Percentiles rank a stretch among this genome's conserved stretches.
Conservation (phyloP, 441 rosid genomes). For the Rhodomyrtus psidioides region DNA sequence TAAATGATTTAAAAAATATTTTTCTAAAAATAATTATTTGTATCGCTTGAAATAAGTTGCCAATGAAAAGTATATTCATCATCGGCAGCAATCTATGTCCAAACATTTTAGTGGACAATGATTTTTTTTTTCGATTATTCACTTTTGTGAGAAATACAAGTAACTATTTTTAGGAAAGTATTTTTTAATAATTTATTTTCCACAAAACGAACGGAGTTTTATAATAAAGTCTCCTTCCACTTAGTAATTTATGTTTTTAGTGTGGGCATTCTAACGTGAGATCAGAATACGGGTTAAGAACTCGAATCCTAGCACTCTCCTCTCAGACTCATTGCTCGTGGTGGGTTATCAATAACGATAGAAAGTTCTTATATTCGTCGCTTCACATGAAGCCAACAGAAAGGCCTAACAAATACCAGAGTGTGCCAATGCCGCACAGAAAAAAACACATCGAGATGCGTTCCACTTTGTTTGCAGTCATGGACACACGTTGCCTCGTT, state of each 20-base stretch:
- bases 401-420: neutral
- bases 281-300: neutral
- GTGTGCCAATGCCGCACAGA: neutral
- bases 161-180: too few relatives aligned
- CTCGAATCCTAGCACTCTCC: neutral
- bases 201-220: too few relatives aligned
- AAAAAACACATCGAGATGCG: neutral
- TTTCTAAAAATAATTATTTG: too few relatives aligned
- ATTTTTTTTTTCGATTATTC: too few relatives aligned
- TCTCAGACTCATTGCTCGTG: neutral
- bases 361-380: neutral
- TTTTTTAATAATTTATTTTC: too few relatives aligned
- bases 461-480: neutral
- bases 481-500: neutral
- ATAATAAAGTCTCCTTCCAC: neutral
- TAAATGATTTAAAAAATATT: too few relatives aligned
- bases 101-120: too few relatives aligned
- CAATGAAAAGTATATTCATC: too few relatives aligned
- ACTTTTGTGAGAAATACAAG: too few relatives aligned
- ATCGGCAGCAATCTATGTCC: too few relatives aligned
- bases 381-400: neutral
- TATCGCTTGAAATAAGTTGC: too few relatives aligned
- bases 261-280: neutral
- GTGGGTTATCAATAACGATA: neutral
- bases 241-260: neutral